These are phyloP conservation scores for Olyra latifolia DNA, from an alignment of 176 grass and related monocot genomes.

Conservation along the genomic window DNA sequence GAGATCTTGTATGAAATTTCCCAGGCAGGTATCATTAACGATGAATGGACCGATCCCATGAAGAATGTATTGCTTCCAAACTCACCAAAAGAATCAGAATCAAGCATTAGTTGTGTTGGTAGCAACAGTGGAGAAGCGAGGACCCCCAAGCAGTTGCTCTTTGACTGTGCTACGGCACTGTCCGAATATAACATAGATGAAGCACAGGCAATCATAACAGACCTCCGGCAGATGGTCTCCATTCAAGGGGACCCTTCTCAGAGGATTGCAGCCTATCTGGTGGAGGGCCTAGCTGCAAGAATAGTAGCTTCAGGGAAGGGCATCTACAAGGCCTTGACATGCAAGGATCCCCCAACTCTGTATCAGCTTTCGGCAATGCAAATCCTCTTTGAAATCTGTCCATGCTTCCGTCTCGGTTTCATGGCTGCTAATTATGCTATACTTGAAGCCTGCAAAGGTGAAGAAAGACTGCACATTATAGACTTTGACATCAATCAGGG, in stretches of 20 bases:
- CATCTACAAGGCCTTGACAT: slow-evolving; percentile 91
- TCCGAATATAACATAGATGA: slow-evolving; percentile 65
- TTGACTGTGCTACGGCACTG: slow-evolving; percentile 66
- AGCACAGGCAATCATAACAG: slow-evolving; percentile 80
- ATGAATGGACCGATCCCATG: slow-evolving; percentile 72
- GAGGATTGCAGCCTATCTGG: slow-evolving; percentile 86
- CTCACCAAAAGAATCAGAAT: slow-evolving; percentile 94
- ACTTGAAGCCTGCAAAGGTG: slow-evolving; percentile 77
- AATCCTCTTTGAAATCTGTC: slow-evolving; percentile 94
- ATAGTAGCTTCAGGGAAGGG: slow-evolving; percentile 83
- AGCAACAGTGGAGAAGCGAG: slow-evolving; percentile 57
- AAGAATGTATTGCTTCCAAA: slow-evolving; percentile 59
- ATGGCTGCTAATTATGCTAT: slow-evolving; percentile 95
- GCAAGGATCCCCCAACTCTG: slow-evolving; percentile 81
- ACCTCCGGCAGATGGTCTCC: slow-evolving; percentile 85
- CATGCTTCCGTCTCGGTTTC: slow-evolving; percentile 90
- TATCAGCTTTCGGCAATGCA: slow-evolving; percentile 98
- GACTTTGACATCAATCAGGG: slow-evolving; percentile 98
- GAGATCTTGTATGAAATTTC: slow-evolving; percentile 63
- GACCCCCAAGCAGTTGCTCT: slow-evolving; percentile 88
- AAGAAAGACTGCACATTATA: slow-evolving; percentile 85
- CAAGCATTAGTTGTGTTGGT: slow-evolving; percentile 67
- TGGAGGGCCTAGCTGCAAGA: slow-evolving; percentile 89
- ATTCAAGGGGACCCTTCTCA: slow-evolving; percentile 89
- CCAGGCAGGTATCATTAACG: slow-evolving; percentile 55